Evolutionary conservation across 1,284 basidiomycete species (phyloP), one percentile per base, ranked within the genome.

Genomic region (Heliocybe sulcata): DNA sequence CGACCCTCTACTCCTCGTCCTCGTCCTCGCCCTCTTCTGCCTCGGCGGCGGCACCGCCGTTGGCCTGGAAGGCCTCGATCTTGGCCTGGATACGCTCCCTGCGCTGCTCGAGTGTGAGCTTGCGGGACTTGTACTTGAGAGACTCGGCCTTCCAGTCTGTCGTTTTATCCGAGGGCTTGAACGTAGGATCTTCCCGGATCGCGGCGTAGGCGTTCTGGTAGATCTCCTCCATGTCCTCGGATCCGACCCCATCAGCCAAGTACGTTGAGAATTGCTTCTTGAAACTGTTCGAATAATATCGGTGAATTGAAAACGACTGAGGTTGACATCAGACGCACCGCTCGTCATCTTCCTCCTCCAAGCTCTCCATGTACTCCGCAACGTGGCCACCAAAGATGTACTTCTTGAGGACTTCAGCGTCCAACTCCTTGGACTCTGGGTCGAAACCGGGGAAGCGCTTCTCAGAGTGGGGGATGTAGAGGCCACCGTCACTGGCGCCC

Each of bases 331-430:
- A 23, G 14, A 69, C 80, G 59, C 63, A 83, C 83, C 94, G 83
- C 77, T 98, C 96, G 69, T 98, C 97, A 72, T 99, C 97, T 78
- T 99, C 97, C 83, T 99, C 97, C 79, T 99, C 97, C 58, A 99
- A 80, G 53, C 87, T 90, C 79, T 99, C 94, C 97, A 99, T 99
- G 83, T 98, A 99, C 76, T 99, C 97, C 59, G 97, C 93, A 58
- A 99, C 88, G 73, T 99, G 95, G 55, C 95, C 95, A 72, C 94
- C 96, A 68, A 84, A 94, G 73, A 99, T 99, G 81, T 99, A 99
- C 77, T 94, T 95, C 73, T 96, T 94, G 65, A 99, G 80, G 51
- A 90, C 85, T 72, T 99, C 97, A 55, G 91, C 87, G 65, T 99
- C 95, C 61, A 99, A 82, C 73, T 90, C 79, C 83, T 99, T 99